A percentile compares a stretch with the other conserved stretches of the same genome.
Evolutionary conservation across 371 early-diverging fungal species (phyloP).

Genomic region (Amoeboradix gromovi): DNA sequence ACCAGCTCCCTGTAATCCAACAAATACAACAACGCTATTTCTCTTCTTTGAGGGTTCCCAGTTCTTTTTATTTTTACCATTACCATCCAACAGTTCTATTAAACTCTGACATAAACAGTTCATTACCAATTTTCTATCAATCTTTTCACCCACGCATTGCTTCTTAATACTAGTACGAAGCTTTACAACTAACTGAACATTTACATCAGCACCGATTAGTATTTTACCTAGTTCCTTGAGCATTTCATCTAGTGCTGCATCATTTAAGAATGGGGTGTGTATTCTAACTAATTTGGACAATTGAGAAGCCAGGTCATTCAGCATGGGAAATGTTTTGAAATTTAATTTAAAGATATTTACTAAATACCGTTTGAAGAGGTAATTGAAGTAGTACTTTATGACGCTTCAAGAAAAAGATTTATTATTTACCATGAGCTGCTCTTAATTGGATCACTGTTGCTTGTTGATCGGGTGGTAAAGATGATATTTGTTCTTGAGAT

Average conservation of each 20-base stretch:
- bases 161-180: conserved; percentile 66
- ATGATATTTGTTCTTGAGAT: too few species aligned
- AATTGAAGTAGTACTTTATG: too few species aligned
- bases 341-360: too few species aligned
- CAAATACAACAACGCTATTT: conserved; percentile 86
- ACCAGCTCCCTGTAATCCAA: conserved; percentile 96
- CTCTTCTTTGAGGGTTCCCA: conserved; percentile 59
- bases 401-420: too few species aligned
- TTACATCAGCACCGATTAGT: conserved; percentile 50
- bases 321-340: too few species aligned
- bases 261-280: background rate
- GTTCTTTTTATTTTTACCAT: conserved; percentile 72
- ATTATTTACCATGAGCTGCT: too few species aligned
- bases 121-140: conserved; percentile 17
- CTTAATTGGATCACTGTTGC: too few species aligned
- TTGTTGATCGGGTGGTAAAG: too few species aligned
- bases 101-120: conserved; percentile 44
- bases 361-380: too few species aligned
- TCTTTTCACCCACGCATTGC: conserved; percentile 44
- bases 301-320: background rate
- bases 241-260: conserved; percentile 4
- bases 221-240: conserved; percentile 11
- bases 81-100: conserved; percentile 66
- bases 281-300: background rate
- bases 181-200: conserved; percentile 52